phyloP scores from a whole-genome alignment of 345 rosid species.

The Corchorus olitorius region DNA sequence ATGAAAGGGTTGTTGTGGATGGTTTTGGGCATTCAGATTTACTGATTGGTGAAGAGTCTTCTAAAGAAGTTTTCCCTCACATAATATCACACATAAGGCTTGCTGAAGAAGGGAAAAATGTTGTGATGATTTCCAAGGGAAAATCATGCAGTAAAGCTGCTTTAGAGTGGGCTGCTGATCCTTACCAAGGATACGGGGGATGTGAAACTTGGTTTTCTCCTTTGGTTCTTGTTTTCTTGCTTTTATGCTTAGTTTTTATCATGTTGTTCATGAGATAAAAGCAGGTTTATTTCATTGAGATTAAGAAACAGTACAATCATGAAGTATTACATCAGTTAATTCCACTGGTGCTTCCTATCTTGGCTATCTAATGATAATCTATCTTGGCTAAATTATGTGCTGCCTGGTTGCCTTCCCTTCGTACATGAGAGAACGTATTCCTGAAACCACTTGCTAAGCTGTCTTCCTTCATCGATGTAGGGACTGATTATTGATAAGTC shows the following conservation, averaged over 20 bases:
- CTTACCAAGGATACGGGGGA: conserved; percentile 22
- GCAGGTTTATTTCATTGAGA: too few species aligned
- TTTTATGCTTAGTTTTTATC: conserved; percentile 11
- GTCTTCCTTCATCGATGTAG: too few species aligned
- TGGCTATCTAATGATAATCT: too few species aligned
- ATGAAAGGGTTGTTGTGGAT: conserved; percentile 47
- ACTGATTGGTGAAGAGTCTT: conserved; percentile 43
- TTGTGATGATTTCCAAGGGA: conserved; percentile 6
- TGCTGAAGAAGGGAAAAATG: conserved; percentile 33
- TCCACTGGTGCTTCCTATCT: too few species aligned
- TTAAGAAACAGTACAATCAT: too few species aligned
- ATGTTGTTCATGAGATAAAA: neutral
- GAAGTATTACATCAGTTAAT: too few species aligned
- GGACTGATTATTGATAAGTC: too few species aligned
- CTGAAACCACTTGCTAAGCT: too few species aligned
- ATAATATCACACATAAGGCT: conserved; percentile 37
- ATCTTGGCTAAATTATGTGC: too few species aligned
- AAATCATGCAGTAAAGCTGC: conserved; percentile 23
- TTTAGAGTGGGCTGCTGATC: conserved; percentile 43
- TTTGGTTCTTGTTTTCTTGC: neutral
- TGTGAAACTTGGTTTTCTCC: conserved; percentile 29
- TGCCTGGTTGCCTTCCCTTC: too few species aligned
- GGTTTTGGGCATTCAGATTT: conserved; percentile 51
- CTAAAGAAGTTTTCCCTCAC: conserved; percentile 40
- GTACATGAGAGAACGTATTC: too few species aligned